Base-by-base conservation (phyloP, 352 stramenopile genomes). In the Phytophthora multivora region DNA sequence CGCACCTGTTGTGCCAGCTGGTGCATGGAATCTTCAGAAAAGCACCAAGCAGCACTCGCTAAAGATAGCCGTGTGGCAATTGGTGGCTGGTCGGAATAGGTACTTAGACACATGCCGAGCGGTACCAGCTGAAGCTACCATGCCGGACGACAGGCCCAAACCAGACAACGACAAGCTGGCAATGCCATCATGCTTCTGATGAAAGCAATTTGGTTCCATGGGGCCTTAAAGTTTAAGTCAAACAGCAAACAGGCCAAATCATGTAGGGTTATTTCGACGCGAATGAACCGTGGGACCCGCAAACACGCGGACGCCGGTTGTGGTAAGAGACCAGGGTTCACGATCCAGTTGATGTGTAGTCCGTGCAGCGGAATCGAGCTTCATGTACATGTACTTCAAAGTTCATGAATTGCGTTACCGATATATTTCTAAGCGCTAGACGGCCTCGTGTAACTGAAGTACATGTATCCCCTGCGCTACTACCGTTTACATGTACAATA, bases 21-120 rank as follows among this genome's bases (percentile, higher is more conserved):
- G 26, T 21, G 41, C 13, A 26, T 10, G 15, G 39, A 23, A 64
- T 51, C 47, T 59, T 65, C 57, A 65, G 57, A 63, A 63, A 51
- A n/a, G 28, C n/a, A 49, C 35, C 46, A 63, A 58, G 28, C 54
- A 62, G 41, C 52, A 25, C 11, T 18, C 26, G 51, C 26, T 38
- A 51, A 51, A 6, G 26, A 51, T 52, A 41, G n/a, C 38, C 19
- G 16, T 19, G 35, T 19, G 35, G 13, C 26, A 43, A 31, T 13
- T 30, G 36, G 3, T 15, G 36, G 19, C 25, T 18, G 25, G 7
- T 36, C 46, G 36, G 36, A 35, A 55, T 40, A 53, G 46, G 46
- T 1, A 33, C n/a, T n/a, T n/a, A n/a, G n/a, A n/a, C 28, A 33
- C 9, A 8, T 33, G 28, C 28, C 9, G 45, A 11, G 45, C 45